These are phyloP conservation scores for Diplocarpon mali DNA, from an alignment of 2,329 filamentous ascomycete genomes.

Conservation along the genomic window DNA sequence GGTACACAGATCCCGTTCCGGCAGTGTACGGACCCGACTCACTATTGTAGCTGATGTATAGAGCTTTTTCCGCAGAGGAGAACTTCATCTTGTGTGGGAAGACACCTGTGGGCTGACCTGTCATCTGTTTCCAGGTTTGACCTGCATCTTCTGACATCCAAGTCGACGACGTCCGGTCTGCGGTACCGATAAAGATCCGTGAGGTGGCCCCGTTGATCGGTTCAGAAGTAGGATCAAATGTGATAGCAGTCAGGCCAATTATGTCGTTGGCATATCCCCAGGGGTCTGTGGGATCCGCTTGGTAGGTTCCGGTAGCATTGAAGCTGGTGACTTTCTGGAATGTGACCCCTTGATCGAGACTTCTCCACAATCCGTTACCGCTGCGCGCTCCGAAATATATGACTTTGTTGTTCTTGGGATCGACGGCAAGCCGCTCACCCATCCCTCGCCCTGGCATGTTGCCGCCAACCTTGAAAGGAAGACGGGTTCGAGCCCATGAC, in stretches of 20 bases:
- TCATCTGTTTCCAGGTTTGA: slow-evolving; percentile 12
- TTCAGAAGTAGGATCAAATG: slow-evolving; percentile 17
- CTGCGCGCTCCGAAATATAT: slow-evolving; percentile 49
- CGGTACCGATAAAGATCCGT: slow-evolving; percentile 18
- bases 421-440: slow-evolving; percentile 47
- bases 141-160: slow-evolving; percentile 17
- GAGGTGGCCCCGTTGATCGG: slow-evolving; percentile 12
- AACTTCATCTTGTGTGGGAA: slow-evolving; percentile 20
- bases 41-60: slow-evolving; percentile 45
- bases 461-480: slow-evolving; percentile 49
- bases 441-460: slow-evolving; percentile 52
- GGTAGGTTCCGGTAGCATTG: slow-evolving; percentile 22
- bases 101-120: slow-evolving; percentile 16
- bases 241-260: slow-evolving; percentile 15
- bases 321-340: slow-evolving; percentile 43
- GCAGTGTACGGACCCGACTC: slow-evolving; percentile 48
- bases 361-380: slow-evolving; percentile 48
- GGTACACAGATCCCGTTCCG: slow-evolving; percentile 39
- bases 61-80: slow-evolving; percentile 34
- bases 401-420: slow-evolving; percentile 44
- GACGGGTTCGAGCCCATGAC: slow-evolving; percentile 38
- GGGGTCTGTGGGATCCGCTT: slow-evolving; percentile 5
- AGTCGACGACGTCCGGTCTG: slow-evolving; percentile 7
- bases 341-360: slow-evolving; percentile 40
- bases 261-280: slow-evolving; percentile 11